A percentile compares a stretch with the other conserved stretches of the same genome.
Evolutionary conservation across 169 alveolate species (phyloP).

Genomic region (Eimeria acervulina): DNA sequence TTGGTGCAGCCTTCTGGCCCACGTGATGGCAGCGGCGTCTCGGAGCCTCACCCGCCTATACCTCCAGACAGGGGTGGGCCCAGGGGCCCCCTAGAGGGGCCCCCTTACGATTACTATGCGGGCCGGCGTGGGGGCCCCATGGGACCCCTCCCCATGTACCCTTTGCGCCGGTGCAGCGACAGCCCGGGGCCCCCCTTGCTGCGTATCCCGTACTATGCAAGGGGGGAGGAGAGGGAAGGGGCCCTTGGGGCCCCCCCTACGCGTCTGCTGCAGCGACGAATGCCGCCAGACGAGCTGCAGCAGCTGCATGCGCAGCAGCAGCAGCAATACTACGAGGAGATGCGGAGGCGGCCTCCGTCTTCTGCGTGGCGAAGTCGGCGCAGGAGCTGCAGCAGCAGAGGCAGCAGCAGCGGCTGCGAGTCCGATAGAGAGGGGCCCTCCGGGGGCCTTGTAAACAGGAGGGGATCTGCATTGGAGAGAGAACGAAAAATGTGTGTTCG

Average conservation of each 20-base stretch:
- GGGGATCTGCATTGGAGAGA: not conserved
- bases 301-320: no score
- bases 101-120: not conserved
- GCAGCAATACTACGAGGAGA: no score
- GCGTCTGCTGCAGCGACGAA: not conserved
- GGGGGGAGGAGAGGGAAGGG: not conserved
- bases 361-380: not conserved
- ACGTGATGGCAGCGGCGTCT: not conserved
- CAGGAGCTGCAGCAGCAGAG: constrained; percentile 12
- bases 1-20: not conserved
- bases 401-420: not conserved
- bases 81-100: not conserved
- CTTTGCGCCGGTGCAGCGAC: not conserved
- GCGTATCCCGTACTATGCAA: not conserved
- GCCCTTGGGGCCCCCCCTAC: not conserved
- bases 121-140: not conserved
- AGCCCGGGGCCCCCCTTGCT: not conserved
- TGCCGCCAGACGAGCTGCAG: not conserved
- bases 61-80: not conserved
- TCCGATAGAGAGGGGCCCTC: not conserved
- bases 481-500: not conserved
- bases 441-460: no score
- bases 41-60: not conserved
- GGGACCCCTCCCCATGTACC: not conserved
- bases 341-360: not conserved